phyloP scores from a whole-genome alignment of 306 rosid genomes.

The Quercus mongolica region DNA sequence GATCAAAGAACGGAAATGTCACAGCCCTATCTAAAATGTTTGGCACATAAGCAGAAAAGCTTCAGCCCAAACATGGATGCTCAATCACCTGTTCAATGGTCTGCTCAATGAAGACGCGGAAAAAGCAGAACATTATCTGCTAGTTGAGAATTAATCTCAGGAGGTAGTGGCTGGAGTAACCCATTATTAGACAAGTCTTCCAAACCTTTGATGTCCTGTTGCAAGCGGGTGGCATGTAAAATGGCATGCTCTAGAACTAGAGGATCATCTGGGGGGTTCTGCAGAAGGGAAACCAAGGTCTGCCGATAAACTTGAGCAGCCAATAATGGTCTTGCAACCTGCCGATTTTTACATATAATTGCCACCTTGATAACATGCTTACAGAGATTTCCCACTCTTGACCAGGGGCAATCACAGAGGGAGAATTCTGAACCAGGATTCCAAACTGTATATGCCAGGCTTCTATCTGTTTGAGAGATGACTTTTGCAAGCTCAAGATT shows the following conservation, averaged over 20 bases:
- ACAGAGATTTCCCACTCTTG: conserved; percentile 71
- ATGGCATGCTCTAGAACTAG: conserved; percentile 62
- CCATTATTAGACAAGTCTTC: conserved; percentile 62
- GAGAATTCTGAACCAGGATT: conserved; percentile 81
- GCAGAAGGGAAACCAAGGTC: conserved; percentile 55
- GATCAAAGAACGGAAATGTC: conserved; percentile 10
- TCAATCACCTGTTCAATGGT: conserved; percentile 3
- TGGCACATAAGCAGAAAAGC: background rate
- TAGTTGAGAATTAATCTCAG: conserved; percentile 51
- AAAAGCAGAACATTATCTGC: conserved; percentile 37
- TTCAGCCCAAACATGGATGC: conserved; percentile 8
- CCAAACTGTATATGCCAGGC: conserved; percentile 57
- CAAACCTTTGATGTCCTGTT: conserved; percentile 60
- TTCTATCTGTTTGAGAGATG: conserved; percentile 62
- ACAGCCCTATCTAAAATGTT: background rate
- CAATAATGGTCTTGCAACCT: conserved; percentile 57
- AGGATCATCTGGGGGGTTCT: conserved; percentile 65
- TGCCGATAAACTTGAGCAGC: conserved; percentile 68
- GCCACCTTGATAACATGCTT: conserved; percentile 77
- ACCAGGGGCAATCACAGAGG: conserved; percentile 74
- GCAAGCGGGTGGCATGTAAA: conserved; percentile 51
- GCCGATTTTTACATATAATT: conserved; percentile 50
- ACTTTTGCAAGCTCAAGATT: conserved; percentile 65
- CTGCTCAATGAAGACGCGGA: conserved; percentile 38
- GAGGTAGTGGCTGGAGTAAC: conserved; percentile 52